phyloP scores from a whole-genome alignment of 2,329 filamentous ascomycete genomes.

The Penicillium italicum region DNA sequence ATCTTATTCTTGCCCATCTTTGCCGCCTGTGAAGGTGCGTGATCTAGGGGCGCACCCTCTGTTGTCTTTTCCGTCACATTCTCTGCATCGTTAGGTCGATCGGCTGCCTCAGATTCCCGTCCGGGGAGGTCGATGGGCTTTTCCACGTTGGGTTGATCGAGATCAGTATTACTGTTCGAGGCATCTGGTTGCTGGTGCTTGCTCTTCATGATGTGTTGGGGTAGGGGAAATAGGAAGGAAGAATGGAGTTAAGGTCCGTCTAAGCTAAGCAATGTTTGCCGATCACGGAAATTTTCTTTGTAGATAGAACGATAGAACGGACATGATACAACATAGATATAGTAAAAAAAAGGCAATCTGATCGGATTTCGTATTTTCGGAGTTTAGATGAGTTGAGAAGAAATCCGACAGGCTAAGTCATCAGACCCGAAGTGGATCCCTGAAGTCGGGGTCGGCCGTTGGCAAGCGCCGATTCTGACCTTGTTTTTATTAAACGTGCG shows the following conservation, averaged over 20 bases:
- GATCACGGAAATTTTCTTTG: neutral
- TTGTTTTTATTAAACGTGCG: neutral
- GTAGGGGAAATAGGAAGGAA: neutral
- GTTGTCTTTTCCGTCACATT: constrained; percentile 17
- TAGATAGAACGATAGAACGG: neutral
- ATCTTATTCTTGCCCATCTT: constrained; percentile 42
- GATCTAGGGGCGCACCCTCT: constrained; percentile 27
- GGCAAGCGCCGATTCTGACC: neutral
- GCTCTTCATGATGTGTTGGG: constrained; percentile 5
- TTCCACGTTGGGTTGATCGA: constrained; percentile 5
- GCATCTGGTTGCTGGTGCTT: constrained; percentile 7
- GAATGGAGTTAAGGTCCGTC: neutral
- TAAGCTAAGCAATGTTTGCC: neutral
- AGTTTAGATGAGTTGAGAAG: neutral
- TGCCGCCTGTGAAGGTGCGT: constrained; percentile 37
- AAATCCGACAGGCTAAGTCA: neutral
- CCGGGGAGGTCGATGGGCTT: constrained; percentile 10
- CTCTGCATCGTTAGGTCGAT: constrained; percentile 4
- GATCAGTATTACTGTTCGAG: constrained; percentile 16
- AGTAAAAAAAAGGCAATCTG: neutral
- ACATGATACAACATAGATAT: neutral
- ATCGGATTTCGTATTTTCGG: neutral
- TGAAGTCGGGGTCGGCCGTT: neutral
- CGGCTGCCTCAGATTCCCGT: neutral
- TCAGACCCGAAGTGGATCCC: neutral